phyloP scores from a whole-genome alignment of 2,329 filamentous ascomycete genomes.

The Drechmeria coniospora region DNA sequence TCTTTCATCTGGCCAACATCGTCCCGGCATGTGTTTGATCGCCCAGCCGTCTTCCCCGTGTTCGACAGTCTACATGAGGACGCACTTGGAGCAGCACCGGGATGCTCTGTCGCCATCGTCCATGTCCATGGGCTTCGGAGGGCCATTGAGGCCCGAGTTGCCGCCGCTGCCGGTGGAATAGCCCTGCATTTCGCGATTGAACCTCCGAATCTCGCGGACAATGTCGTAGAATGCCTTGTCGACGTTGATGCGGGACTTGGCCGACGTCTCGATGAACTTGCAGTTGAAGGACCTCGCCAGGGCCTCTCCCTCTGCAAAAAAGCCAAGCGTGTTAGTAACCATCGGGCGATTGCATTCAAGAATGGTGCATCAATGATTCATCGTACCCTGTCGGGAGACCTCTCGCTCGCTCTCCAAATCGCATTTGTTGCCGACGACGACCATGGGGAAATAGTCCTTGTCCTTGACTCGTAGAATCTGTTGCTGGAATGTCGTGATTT shows the following conservation, averaged over 20 bases:
- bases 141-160: slow-evolving; percentile 44
- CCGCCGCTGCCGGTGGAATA: slow-evolving; percentile 59
- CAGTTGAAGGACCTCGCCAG: slow-evolving; percentile 80
- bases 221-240: slow-evolving; percentile 98
- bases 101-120: slow-evolving; percentile 50
- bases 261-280: slow-evolving; percentile 98
- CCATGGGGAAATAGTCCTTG: slow-evolving; percentile 99
- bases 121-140: slow-evolving; percentile 62
- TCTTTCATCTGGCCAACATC: slow-evolving; percentile 1
- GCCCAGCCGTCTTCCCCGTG: too few species aligned
- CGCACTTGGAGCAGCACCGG: slow-evolving; percentile 75
- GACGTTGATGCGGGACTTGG: slow-evolving; percentile 95
- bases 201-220: slow-evolving; percentile 91
- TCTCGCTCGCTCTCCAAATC: slow-evolving; percentile 89
- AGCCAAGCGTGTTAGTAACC: slow-evolving; percentile 1
- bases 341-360: background rate
- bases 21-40: too few species aligned
- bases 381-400: slow-evolving; percentile 77
- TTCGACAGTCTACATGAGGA: slow-evolving; percentile 56
- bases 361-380: background rate
- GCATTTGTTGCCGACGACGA: slow-evolving; percentile 98
- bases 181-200: slow-evolving; percentile 95
- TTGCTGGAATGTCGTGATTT: slow-evolving; percentile 97
- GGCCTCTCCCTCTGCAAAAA: slow-evolving; percentile 63
- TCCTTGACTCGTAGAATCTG: slow-evolving; percentile 98